Evolutionary conservation across 768 basidiomycete species (phyloP), one percentile per base, ranked within the genome.

Genomic region (Tulasnella calospora): DNA sequence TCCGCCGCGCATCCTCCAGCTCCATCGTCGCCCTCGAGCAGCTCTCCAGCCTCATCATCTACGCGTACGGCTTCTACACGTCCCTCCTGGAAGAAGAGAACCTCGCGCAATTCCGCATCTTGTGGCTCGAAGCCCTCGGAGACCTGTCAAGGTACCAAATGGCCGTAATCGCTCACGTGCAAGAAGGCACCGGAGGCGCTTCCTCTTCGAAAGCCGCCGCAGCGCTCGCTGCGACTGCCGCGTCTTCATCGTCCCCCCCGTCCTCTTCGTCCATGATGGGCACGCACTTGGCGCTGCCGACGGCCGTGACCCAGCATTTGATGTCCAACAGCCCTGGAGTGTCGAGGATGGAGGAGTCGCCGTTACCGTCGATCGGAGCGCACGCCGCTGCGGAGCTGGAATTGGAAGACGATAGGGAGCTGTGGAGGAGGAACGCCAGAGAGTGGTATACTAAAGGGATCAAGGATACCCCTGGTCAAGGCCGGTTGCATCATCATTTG

Each of bases 101-200:
- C 0, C 88, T 99, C 69, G 85, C 83, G 1, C 83, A 85, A 9
- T 98, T 95, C 86, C 90, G 91, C 79, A 86, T 89, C 2, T 91
- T 92, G 23, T 99, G 98, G 98, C 89, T 99, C 74, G 98, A 99
- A 83, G 95, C 96, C 4, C 90, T 99, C 21, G 98, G 98, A 33
- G 98, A 99, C 84, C 88, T 99, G 40, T 95, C 98, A 0, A 88
- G 96, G 46, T 99, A 98, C 84, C 89, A 93, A 73, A 97, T 98
- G 94, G 92, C 92, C 0, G 94, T 98, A n/a, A 93, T 94, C n/a
- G 92, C 91, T 4, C 85, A 85, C 41, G 90, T 95, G 88, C 88
- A 93, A n/a, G n/a, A 70, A 41, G 21, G 79, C 40, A 41, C 73
- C 41, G 69, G 73, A n/a, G 67, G 67, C 51, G 46, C 40, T 74